Evolutionary conservation across 2,329 filamentous ascomycete genomes (phyloP).

Genomic region (Clarireedia hainanense): DNA sequence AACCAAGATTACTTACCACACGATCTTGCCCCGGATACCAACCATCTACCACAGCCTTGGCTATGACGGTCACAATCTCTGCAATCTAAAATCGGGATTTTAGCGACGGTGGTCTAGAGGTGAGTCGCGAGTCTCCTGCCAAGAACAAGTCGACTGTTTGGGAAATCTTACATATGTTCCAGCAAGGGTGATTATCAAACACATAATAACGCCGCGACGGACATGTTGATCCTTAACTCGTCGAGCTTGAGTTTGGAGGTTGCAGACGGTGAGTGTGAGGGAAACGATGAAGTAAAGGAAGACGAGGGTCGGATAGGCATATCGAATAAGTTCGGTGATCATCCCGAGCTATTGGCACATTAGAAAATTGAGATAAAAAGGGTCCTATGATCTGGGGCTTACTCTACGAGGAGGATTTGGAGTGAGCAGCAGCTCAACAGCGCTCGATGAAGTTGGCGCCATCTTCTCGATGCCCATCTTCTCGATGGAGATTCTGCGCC

Average conservation of each 20-base stretch:
- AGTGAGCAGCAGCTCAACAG: background rate
- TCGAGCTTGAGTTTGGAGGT: constrained; percentile 40
- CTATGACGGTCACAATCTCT: constrained; percentile 24
- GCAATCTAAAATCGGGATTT: constrained; percentile 31
- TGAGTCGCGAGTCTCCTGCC: background rate
- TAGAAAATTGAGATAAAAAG: background rate
- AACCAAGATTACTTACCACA: constrained; percentile 18
- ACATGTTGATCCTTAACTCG: constrained; percentile 31
- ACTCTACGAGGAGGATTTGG: background rate
- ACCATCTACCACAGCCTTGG: constrained; percentile 16
- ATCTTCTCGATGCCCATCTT: background rate
- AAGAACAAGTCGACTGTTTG: constrained; percentile 36
- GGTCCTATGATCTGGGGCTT: background rate
- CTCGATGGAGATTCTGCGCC: background rate
- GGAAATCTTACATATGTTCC: constrained; percentile 33
- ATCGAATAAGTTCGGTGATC: constrained; percentile 38
- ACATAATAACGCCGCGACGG: constrained; percentile 37
- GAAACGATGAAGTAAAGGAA: constrained; percentile 51
- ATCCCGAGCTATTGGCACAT: constrained; percentile 12
- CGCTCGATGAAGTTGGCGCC: background rate
- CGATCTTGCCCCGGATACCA: constrained; percentile 25
- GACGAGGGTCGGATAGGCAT: constrained; percentile 48
- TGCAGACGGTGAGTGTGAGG: constrained; percentile 43
- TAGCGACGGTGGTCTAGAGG: background rate
- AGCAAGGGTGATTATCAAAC: constrained; percentile 30